phyloP scores from a whole-genome alignment of 805 yeast species.

The Hanseniaspora hatyaiensis region DNA sequence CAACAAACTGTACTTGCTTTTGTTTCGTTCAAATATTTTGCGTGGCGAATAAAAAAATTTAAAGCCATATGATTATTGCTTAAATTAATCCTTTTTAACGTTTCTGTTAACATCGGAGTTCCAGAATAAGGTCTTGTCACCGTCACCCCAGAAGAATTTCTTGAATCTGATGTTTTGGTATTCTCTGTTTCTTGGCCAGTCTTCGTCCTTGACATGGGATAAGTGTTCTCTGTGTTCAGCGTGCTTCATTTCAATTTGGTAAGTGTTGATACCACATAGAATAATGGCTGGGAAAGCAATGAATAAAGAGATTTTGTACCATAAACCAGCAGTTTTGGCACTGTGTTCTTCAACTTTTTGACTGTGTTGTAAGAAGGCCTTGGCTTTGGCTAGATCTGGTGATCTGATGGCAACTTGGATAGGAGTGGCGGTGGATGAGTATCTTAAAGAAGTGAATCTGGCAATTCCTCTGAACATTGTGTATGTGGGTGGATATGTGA shows the following conservation, averaged over 20 bases:
- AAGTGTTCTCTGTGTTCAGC: slow-evolving; percentile 78
- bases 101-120: slow-evolving; percentile 84
- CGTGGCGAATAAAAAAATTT: no score
- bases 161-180: slow-evolving; percentile 82
- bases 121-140: slow-evolving; percentile 97
- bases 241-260: slow-evolving; percentile 73
- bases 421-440: slow-evolving; percentile 37
- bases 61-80: no score
- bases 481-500: background rate
- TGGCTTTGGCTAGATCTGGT: slow-evolving; percentile 46
- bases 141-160: slow-evolving; percentile 97
- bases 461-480: slow-evolving; percentile 37
- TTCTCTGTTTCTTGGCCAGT: slow-evolving; percentile 84
- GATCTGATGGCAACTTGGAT: slow-evolving; percentile 1
- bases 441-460: slow-evolving; percentile 33
- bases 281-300: slow-evolving; percentile 76
- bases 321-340: slow-evolving; percentile 54
- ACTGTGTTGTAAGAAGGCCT: slow-evolving; percentile 49
- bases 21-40: no score
- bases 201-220: slow-evolving; percentile 61
- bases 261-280: slow-evolving; percentile 68
- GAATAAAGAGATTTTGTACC: slow-evolving; percentile 75
- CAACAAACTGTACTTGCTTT: no score
- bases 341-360: slow-evolving; percentile 74
- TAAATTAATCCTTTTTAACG: slow-evolving; percentile 35